Evolutionary conservation across 495 filamentous ascomycete genomes (phyloP).

Genomic region (Penicillium desertorum): DNA sequence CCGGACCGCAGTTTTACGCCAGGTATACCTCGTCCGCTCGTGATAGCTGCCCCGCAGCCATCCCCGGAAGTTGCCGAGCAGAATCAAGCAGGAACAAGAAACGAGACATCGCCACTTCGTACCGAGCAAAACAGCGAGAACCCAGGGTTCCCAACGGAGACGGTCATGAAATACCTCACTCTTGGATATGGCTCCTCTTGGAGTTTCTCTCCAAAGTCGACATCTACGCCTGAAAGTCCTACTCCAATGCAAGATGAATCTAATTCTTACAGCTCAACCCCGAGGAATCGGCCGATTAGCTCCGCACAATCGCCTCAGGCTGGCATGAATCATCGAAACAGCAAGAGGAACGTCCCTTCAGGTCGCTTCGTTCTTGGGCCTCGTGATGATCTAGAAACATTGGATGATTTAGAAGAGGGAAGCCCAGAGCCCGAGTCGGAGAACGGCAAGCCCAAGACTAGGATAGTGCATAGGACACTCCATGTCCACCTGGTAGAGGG

Average conservation of each 20-base stretch:
- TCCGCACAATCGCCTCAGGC: constrained; percentile 4
- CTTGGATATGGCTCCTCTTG: constrained; percentile 62
- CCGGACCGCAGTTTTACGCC: constrained; percentile 36
- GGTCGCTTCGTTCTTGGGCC: constrained; percentile 29
- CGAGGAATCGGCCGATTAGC: constrained; percentile 5
- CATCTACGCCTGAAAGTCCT: constrained; percentile 20
- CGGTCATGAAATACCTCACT: constrained; percentile 59
- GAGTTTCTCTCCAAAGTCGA: constrained; percentile 42
- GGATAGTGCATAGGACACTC: constrained; percentile 51
- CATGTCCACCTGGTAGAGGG: constrained; percentile 39
- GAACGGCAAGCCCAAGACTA: constrained; percentile 32
- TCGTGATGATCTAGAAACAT: constrained; percentile 29
- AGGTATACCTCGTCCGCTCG: constrained; percentile 48
- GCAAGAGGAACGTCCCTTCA: background rate
- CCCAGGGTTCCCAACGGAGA: constrained; percentile 40
- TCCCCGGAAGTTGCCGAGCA: constrained; percentile 15
- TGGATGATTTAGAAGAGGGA: constrained; percentile 33
- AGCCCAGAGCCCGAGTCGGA: constrained; percentile 25
- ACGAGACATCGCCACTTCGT: constrained; percentile 20
- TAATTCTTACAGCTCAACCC: constrained; percentile 3
- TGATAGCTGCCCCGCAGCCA: constrained; percentile 31
- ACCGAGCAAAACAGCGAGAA: constrained; percentile 27
- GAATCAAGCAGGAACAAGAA: constrained; percentile 14
- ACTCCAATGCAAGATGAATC: constrained; percentile 5
- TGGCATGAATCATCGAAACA: background rate